Percentiles rank a stretch among this genome's conserved stretches.
These are phyloP conservation scores for Botrytis tulipae DNA, from an alignment of 2,329 filamentous ascomycete species.

Conservation along the genomic window DNA sequence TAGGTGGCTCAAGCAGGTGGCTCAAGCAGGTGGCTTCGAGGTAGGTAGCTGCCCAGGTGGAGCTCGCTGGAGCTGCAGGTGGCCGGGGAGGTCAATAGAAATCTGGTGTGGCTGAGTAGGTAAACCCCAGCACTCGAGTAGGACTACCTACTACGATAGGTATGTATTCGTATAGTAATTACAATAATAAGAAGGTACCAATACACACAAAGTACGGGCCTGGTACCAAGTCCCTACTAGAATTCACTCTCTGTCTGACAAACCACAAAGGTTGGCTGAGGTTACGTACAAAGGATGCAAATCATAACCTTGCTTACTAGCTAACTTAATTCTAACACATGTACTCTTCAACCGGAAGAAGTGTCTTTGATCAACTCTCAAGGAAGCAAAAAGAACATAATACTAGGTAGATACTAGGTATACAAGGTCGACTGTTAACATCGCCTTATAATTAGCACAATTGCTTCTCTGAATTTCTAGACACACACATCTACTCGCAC, in stretches of 20 bases:
- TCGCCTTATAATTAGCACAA: background rate
- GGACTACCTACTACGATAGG: background rate
- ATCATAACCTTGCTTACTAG: background rate
- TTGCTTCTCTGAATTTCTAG: background rate
- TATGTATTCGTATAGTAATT: background rate
- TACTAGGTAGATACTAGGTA: background rate
- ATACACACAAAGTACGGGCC: background rate
- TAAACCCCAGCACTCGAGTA: background rate
- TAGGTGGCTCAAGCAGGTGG: too few relatives aligned
- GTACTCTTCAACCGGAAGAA: background rate
- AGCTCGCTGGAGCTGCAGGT: too few relatives aligned
- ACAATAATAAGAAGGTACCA: background rate
- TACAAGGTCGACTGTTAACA: background rate
- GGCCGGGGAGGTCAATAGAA: too few relatives aligned
- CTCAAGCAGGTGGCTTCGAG: background rate
- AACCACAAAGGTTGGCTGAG: background rate
- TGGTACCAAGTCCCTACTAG: background rate
- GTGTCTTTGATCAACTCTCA: background rate
- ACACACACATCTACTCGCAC: background rate
- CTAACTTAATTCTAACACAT: background rate
- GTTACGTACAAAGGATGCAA: background rate
- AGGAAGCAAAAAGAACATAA: background rate
- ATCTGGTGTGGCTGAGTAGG: background rate
- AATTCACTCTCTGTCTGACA: background rate
- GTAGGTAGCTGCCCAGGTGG: too few relatives aligned